These are phyloP conservation scores for Globisporangium yorkense DNA, from an alignment of 352 stramenopile genomes.

Conservation along the genomic window DNA sequence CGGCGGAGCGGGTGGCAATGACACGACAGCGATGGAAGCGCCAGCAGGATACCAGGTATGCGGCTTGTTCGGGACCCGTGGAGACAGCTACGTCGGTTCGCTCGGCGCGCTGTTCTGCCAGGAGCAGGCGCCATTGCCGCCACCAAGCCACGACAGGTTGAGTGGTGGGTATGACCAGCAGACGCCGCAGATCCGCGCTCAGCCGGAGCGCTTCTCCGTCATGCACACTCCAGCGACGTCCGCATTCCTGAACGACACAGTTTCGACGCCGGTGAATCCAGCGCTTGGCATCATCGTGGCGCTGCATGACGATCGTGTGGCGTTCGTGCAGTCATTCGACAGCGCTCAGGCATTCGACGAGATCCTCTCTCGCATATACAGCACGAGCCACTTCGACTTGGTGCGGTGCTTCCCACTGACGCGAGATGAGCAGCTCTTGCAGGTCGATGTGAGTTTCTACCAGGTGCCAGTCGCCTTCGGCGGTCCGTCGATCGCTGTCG, in stretches of 20 bases:
- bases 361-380: constrained; percentile 23
- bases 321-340: constrained; percentile 29
- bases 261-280: not conserved
- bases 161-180: not conserved
- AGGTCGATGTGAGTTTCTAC: constrained; percentile 40
- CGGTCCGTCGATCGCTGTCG: constrained; percentile 5
- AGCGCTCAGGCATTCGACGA: constrained; percentile 22
- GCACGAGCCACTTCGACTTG: constrained; percentile 3
- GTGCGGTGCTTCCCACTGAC: constrained; percentile 30
- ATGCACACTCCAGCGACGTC: not conserved
- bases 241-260: too few relatives aligned
- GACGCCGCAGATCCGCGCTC: not conserved
- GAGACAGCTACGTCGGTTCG: constrained; percentile 27
- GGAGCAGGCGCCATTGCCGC: not conserved
- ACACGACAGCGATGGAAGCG: constrained; percentile 20
- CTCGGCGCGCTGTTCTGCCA: constrained; percentile 25
- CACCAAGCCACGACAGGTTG: not conserved
- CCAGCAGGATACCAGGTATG: constrained; percentile 26
- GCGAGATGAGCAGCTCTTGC: constrained; percentile 30
- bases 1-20: constrained; percentile 25
- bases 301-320: constrained; percentile 8
- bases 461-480: not conserved
- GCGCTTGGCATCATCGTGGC: constrained; percentile 19
- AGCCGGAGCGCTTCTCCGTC: constrained; percentile 7
- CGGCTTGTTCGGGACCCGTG: constrained; percentile 30